Percentiles rank a stretch among this genome's conserved stretches.
phyloP scores from a whole-genome alignment of 169 alveolate species.

The Plasmodium ovale region DNA sequence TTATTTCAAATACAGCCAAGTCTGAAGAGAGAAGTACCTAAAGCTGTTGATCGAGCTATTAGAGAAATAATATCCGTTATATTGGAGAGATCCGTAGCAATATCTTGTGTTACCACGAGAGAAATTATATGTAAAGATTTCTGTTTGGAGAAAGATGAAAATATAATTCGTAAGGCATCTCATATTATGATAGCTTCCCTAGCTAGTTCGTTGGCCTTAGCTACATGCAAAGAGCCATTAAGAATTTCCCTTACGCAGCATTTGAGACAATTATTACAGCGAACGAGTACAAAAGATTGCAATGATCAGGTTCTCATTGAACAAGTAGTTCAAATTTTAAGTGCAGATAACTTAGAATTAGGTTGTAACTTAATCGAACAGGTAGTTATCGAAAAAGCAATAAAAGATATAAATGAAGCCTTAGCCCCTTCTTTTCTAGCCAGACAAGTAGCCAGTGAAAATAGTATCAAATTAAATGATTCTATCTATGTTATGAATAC shows the following conservation, averaged over 20 bases:
- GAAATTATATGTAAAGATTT: conserved; percentile 97
- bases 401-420: conserved; percentile 79
- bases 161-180: conserved; percentile 92
- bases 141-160: conserved; percentile 94
- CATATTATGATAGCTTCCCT: conserved; percentile 92
- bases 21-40: conserved; percentile 92
- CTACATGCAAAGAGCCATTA: conserved; percentile 97
- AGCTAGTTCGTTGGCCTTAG: conserved; percentile 96
- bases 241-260: conserved; percentile 92
- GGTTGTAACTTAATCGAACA: conserved; percentile 95
- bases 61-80: conserved; percentile 94
- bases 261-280: conserved; percentile 90
- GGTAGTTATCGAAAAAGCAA: conserved; percentile 95
- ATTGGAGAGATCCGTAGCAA: conserved; percentile 94
- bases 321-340: conserved; percentile 90
- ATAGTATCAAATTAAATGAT: conserved; percentile 12
- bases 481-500: conserved; percentile 17
- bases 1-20: conserved; percentile 91
- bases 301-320: conserved; percentile 90
- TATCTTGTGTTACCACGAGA: conserved; percentile 96
- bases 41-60: conserved; percentile 96
- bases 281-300: conserved; percentile 87
- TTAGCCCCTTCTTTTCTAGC: conserved; percentile 66
- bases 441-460: conserved; percentile 50
- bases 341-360: conserved; percentile 95